phyloP scores from a whole-genome alignment of 1,284 basidiomycete genomes.

The Naganishia albida region DNA sequence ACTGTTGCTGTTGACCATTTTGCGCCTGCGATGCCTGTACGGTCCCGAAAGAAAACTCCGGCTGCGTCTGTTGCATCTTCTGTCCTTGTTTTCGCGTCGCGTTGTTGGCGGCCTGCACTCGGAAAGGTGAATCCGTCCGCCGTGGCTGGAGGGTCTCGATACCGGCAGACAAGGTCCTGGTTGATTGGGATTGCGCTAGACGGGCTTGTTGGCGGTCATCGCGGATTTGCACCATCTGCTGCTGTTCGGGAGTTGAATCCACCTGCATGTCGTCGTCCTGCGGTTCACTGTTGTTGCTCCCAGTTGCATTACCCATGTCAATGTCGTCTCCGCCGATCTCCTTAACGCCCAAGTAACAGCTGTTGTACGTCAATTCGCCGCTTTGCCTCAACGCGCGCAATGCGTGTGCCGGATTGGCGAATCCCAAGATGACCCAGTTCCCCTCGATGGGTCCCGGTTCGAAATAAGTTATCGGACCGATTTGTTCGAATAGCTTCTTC shows the following conservation, averaged over 20 bases:
- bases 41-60: conserved; percentile 28
- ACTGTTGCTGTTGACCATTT: conserved; percentile 18
- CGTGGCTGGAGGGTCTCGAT: conserved; percentile 20
- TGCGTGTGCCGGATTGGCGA: conserved; percentile 29
- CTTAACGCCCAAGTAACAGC: conserved; percentile 32
- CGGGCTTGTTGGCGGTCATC: conserved; percentile 2
- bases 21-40: conserved; percentile 10
- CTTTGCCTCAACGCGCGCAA: conserved; percentile 28
- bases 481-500: conserved; percentile 23
- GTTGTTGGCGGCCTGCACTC: conserved; percentile 19
- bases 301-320: conserved; percentile 10
- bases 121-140: conserved; percentile 25
- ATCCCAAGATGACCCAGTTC: conserved; percentile 31
- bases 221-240: conserved; percentile 14
- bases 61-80: conserved; percentile 13
- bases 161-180: conserved; percentile 12
- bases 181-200: conserved; percentile 13
- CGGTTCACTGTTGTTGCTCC: background rate
- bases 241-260: background rate
- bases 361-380: conserved; percentile 30
- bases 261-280: conserved; percentile 27
- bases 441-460: conserved; percentile 31
- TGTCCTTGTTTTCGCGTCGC: conserved; percentile 13
- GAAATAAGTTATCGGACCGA: conserved; percentile 33
- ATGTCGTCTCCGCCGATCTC: conserved; percentile 16